These are phyloP conservation scores for Kodamaea sp. DNA, from an alignment of 1,139 yeast genomes.

Conservation along the genomic window DNA sequence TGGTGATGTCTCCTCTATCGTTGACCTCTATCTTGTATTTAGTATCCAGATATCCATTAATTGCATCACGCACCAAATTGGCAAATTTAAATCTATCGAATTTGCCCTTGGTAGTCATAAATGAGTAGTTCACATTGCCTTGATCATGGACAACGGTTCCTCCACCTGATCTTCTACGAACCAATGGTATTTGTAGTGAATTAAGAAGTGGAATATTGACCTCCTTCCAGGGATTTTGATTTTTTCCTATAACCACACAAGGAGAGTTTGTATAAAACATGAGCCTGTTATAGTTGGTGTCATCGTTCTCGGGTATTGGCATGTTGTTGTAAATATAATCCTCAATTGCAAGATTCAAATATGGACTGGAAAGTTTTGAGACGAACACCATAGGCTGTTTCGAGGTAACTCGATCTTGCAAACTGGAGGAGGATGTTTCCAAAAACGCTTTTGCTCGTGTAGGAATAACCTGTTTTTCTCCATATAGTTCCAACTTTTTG, in stretches of 20 bases:
- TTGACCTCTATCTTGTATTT: slow-evolving; percentile 50
- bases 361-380: slow-evolving; percentile 61
- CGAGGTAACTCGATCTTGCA: slow-evolving; percentile 14
- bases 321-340: slow-evolving; percentile 69
- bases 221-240: slow-evolving; percentile 94
- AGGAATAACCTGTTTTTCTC: too few relatives aligned
- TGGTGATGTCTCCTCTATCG: slow-evolving; percentile 77
- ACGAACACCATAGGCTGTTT: slow-evolving; percentile 41
- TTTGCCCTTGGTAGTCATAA: slow-evolving; percentile 65
- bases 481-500: slow-evolving; percentile 9
- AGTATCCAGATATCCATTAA: slow-evolving; percentile 34
- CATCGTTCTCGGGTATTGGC: slow-evolving; percentile 40
- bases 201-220: slow-evolving; percentile 63
- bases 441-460: background rate
- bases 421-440: background rate
- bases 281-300: slow-evolving; percentile 47
- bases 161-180: slow-evolving; percentile 89
- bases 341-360: slow-evolving; percentile 77
- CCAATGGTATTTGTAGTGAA: slow-evolving; percentile 58
- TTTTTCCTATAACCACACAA: slow-evolving; percentile 93
- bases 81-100: slow-evolving; percentile 72
- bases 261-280: slow-evolving; percentile 76
- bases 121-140: slow-evolving; percentile 90
- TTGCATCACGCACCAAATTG: slow-evolving; percentile 48
- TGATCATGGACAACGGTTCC: slow-evolving; percentile 95